phyloP scores from a whole-genome alignment of 2,329 filamentous ascomycete genomes.

The Alternaria sp. region DNA sequence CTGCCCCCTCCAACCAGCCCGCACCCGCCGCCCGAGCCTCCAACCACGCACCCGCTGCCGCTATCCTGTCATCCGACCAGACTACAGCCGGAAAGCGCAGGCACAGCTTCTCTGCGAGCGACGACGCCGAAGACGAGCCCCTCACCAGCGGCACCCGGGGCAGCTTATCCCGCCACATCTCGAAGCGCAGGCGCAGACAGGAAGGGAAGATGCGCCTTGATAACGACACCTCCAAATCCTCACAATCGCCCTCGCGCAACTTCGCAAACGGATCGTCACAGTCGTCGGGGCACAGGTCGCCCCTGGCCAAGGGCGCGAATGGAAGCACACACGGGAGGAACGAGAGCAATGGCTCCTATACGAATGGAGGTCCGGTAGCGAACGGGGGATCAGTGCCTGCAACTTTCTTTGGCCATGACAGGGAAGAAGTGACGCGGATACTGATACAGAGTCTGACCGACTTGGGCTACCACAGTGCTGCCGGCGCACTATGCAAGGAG shows the following conservation, averaged over 20 bases:
- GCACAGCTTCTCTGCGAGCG: conserved; percentile 40
- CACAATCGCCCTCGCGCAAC: conserved; percentile 45
- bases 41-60: conserved; percentile 21
- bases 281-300: conserved; percentile 40
- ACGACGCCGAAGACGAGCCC: conserved; percentile 24
- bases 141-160: conserved; percentile 26
- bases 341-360: conserved; percentile 54
- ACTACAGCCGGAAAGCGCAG: conserved; percentile 39
- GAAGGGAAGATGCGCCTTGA: conserved; percentile 53
- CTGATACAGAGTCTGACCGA: conserved; percentile 90
- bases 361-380: conserved; percentile 48
- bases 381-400: conserved; percentile 41
- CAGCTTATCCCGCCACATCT: conserved; percentile 44
- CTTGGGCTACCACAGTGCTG: conserved; percentile 82
- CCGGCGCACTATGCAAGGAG: conserved; percentile 74
- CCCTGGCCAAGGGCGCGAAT: conserved; percentile 47
- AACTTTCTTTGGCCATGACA: conserved; percentile 81
- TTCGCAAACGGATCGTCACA: conserved; percentile 50
- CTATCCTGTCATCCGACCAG: conserved; percentile 20
- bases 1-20: conserved; percentile 25
- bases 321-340: conserved; percentile 47
- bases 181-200: conserved; percentile 52
- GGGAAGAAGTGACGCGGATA: conserved; percentile 91
- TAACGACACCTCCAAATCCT: conserved; percentile 50
- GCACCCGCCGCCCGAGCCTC: conserved; percentile 18